These are phyloP conservation scores for Metschnikowia vanudenii DNA, from an alignment of 805 yeast genomes.

Conservation along the genomic window DNA sequence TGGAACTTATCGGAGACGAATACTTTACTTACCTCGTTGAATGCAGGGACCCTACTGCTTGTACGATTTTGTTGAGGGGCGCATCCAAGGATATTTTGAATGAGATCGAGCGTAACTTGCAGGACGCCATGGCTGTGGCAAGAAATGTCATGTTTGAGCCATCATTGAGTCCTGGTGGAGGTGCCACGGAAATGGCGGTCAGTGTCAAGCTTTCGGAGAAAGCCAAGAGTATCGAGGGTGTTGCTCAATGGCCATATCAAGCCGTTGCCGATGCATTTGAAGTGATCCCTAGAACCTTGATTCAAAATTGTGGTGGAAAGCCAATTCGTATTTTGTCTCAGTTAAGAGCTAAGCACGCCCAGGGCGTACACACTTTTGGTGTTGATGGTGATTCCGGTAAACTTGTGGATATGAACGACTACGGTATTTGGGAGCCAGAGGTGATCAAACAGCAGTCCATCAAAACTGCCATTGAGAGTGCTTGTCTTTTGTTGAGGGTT, in stretches of 20 bases:
- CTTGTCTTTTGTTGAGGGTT: constrained; percentile 89
- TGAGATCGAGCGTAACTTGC: constrained; percentile 94
- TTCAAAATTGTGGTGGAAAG: constrained; percentile 97
- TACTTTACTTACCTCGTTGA: constrained; percentile 83
- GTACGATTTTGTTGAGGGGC: constrained; percentile 90
- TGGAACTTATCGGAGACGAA: constrained; percentile 96
- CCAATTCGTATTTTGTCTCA: constrained; percentile 87
- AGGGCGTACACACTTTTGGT: constrained; percentile 82
- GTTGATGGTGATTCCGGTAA: constrained; percentile 94
- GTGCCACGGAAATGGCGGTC: constrained; percentile 99
- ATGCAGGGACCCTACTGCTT: constrained; percentile 85
- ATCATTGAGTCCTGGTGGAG: constrained; percentile 95
- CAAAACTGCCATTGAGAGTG: constrained; percentile 97
- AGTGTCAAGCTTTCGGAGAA: constrained; percentile 82
- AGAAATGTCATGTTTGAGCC: constrained; percentile 95
- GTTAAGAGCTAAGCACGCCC: constrained; percentile 94
- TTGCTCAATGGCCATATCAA: constrained; percentile 97
- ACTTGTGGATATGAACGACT: constrained; percentile 90
- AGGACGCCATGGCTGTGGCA: constrained; percentile 98
- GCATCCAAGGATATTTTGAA: constrained; percentile 95
- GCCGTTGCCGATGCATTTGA: constrained; percentile 99
- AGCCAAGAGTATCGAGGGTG: constrained; percentile 91
- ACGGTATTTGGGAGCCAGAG: constrained; percentile 99
- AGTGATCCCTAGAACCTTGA: constrained; percentile 94
- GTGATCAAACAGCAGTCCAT: constrained; percentile 95